phyloP scores from a whole-genome alignment of 306 rosid genomes.

The Citrullus amarus region DNA sequence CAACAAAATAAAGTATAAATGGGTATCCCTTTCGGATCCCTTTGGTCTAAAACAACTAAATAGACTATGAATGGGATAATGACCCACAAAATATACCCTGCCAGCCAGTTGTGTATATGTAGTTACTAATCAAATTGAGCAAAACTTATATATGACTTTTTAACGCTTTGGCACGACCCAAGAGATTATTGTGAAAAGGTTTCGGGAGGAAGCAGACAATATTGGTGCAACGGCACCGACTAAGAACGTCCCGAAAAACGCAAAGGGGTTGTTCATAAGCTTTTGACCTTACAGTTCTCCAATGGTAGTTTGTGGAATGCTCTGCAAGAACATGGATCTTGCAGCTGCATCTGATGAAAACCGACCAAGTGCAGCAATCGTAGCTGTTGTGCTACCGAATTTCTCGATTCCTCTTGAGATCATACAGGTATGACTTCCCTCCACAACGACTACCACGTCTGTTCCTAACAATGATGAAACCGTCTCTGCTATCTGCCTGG shows the following conservation, averaged over 20 bases:
- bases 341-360: constrained; percentile 44
- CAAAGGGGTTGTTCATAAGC: background rate
- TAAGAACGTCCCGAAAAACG: background rate
- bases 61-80: background rate
- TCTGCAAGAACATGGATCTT: constrained; percentile 64
- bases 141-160: background rate
- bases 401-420: constrained; percentile 90
- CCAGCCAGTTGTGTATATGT: background rate
- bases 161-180: background rate
- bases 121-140: background rate
- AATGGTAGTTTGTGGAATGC: constrained; percentile 40
- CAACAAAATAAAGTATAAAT: background rate
- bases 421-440: constrained; percentile 96
- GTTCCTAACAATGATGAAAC: constrained; percentile 60
- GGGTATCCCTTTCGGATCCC: background rate
- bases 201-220: background rate
- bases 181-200: background rate
- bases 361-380: constrained; percentile 65
- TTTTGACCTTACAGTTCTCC: constrained; percentile 7
- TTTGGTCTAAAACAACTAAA: background rate
- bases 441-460: constrained; percentile 79
- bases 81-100: background rate
- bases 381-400: constrained; percentile 82
- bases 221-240: background rate
- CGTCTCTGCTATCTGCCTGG: constrained; percentile 89